Percentiles rank a stretch among this genome's conserved stretches.
Conservation (phyloP, 441 rosid genomes). For the Isatis lusitanica region DNA sequence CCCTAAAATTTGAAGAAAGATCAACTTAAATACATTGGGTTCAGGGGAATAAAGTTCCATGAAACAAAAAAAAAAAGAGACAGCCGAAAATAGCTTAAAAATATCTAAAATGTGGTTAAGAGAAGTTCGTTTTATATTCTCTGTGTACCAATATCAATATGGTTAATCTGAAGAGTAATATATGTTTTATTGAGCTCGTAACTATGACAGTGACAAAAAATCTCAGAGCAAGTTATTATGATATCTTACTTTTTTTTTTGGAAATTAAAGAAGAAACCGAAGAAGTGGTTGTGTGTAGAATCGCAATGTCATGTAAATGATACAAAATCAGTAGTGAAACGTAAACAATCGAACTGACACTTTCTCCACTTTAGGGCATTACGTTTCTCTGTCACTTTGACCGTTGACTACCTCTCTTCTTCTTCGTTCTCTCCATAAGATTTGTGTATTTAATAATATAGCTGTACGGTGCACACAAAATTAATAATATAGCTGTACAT, state of each 20-base stretch:
- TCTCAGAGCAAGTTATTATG: neutral
- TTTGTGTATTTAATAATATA: neutral
- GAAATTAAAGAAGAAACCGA: constrained; percentile 11
- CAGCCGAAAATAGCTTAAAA: neutral
- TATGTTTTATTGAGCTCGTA: neutral
- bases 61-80: too few relatives aligned
- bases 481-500: neutral
- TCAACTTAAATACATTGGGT: neutral
- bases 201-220: neutral
- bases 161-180: neutral
- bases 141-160: too few relatives aligned
- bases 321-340: constrained; percentile 23
- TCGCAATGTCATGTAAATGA: constrained; percentile 15
- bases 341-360: constrained; percentile 36
- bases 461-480: too few relatives aligned
- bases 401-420: constrained; percentile 36
- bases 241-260: neutral
- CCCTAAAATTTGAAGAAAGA: neutral
- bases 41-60: neutral
- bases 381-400: constrained; percentile 42
- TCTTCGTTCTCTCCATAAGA: neutral
- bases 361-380: constrained; percentile 33
- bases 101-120: neutral
- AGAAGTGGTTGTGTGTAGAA: constrained; percentile 24
- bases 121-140: neutral